Conservation (phyloP, 2,329 filamentous ascomycete species). For the Trichoderma afroharzianum region DNA sequence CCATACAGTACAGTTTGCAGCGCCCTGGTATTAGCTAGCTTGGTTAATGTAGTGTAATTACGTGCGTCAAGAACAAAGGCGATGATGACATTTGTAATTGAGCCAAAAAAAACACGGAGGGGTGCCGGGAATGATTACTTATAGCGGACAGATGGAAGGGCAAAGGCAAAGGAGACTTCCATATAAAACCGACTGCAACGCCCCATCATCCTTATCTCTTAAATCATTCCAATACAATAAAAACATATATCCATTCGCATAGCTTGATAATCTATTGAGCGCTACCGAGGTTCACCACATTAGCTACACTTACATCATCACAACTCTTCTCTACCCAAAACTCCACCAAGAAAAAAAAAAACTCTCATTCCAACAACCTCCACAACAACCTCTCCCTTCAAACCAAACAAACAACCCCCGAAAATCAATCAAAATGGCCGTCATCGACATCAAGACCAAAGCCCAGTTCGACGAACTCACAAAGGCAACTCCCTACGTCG, state of each 20-base stretch:
- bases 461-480: constrained; percentile 49
- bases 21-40: not conserved
- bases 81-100: constrained; percentile 15
- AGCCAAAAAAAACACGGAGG: not conserved
- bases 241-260: not conserved
- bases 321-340: not conserved
- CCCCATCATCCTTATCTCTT: not conserved
- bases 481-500: constrained; percentile 48
- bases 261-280: not conserved
- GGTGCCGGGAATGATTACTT: not conserved
- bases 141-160: not conserved
- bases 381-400: not conserved
- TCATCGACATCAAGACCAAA: constrained; percentile 39
- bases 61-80: not conserved
- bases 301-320: not conserved
- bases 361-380: not conserved
- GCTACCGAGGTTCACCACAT: not conserved
- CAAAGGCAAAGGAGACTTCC: not conserved
- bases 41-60: not conserved
- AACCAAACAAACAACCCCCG: not conserved
- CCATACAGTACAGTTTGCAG: not conserved
- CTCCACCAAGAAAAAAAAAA: not conserved
- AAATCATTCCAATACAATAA: not conserved
- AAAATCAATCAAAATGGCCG: constrained; percentile 20
- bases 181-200: not conserved